Base-by-base conservation (phyloP, 2,329 filamentous ascomycete species). In the Trichoderma endophyticum region DNA sequence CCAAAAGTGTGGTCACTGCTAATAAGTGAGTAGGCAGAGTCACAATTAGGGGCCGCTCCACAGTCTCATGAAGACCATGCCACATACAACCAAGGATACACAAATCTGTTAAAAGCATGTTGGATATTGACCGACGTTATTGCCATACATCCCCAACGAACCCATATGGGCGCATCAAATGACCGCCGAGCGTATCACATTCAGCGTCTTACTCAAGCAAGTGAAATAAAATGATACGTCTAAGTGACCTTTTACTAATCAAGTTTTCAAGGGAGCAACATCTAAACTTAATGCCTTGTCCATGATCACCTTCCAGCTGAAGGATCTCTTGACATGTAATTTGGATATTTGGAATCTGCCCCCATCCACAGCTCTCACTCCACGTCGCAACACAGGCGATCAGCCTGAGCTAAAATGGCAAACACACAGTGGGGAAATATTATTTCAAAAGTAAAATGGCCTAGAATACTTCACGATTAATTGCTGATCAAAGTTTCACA, bases 391-490 rank as follows among this genome's bases (percentile, higher is more conserved):
- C 60, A 26, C 34, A 28, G 4, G 14, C 21, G 8, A 63, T 30
- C 36, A 43, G 34, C 7, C 3, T 12, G 34, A 43, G 6, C 9
- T 43, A 6, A 43, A n/a, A 18, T 63, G 60, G 60, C 60, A 43
- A 30, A 63, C 36, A 30, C 5, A n/a, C 3, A 2, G 21, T 48
- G 60, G 60, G 1, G 8, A 63, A 14, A 48, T 63, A 30, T 1
- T 63, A 12, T 63, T 63, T 8, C 24, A 30, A 21, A 6, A 2
- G 60, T 30, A 63, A 3, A 9, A 1, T 14, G n/a, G 0, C 1
- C 8, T 1, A 4, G n/a, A 7, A 2, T 4, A n/a, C 1, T n/a
- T 7, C 0, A 4, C 0, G 3, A 18, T 43, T 15, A 26, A n/a
- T 4, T 43, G 15, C 34, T 39, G 1, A 62, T 1, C 3, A 5